These are phyloP conservation scores for Phytophthora cajani DNA, from an alignment of 352 stramenopile species.

Conservation along the genomic window DNA sequence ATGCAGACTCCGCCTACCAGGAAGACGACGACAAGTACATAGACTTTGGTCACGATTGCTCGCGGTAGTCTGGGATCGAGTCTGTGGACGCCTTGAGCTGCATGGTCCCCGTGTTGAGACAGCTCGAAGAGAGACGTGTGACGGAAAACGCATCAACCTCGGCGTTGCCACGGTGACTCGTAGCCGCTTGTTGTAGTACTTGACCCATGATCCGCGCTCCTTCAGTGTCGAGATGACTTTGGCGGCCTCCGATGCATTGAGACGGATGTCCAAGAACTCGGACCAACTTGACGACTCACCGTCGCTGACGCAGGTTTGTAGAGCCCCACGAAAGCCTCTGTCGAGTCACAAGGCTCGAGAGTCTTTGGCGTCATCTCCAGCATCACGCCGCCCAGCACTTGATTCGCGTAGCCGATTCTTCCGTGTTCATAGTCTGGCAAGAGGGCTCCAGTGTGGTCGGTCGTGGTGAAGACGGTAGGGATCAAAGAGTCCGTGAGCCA, in stretches of 20 bases:
- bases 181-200: background rate
- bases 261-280: background rate
- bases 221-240: background rate
- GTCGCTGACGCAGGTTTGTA: background rate
- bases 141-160: background rate
- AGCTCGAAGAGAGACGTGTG: background rate
- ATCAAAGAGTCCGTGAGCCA: conserved; percentile 49
- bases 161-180: background rate
- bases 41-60: background rate
- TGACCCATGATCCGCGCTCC: background rate
- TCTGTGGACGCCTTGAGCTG: background rate
- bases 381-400: background rate
- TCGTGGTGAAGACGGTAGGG: conserved; percentile 45
- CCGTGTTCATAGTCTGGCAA: conserved; percentile 21
- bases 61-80: background rate
- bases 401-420: background rate
- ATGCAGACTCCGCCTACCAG: too few relatives aligned
- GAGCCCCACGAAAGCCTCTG: background rate
- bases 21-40: too few relatives aligned
- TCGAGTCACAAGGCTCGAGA: background rate
- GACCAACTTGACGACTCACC: background rate
- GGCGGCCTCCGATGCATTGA: background rate
- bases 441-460: conserved; percentile 41
- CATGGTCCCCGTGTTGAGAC: background rate
- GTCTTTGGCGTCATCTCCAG: background rate